Evolutionary conservation across 2,329 filamentous ascomycete genomes (phyloP).

Genomic region (Colletotrichum musae): DNA sequence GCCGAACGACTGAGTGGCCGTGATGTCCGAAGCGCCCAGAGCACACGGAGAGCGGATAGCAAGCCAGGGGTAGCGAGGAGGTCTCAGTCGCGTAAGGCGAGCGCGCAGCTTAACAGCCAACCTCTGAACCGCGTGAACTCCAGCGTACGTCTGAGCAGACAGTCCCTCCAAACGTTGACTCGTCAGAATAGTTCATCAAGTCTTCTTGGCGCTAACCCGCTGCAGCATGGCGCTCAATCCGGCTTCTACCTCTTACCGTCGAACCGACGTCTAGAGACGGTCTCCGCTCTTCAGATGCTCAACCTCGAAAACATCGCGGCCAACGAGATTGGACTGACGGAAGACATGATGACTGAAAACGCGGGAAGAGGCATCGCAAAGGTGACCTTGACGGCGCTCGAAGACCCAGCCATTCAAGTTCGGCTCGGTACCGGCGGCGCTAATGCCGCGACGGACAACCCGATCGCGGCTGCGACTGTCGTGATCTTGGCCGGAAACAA

Average conservation of each 20-base stretch:
- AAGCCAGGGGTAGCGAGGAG: constrained; percentile 64
- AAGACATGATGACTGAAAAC: constrained; percentile 93
- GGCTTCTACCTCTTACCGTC: constrained; percentile 70
- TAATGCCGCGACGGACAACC: constrained; percentile 47
- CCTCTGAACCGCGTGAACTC: constrained; percentile 65
- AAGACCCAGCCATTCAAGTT: constrained; percentile 72
- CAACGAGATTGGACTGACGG: constrained; percentile 86
- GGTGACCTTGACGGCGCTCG: constrained; percentile 79
- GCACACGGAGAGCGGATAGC: constrained; percentile 66
- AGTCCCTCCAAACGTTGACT: constrained; percentile 28
- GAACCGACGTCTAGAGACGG: constrained; percentile 71
- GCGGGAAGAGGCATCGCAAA: constrained; percentile 91
- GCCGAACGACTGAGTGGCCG: constrained; percentile 64
- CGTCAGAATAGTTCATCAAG: constrained; percentile 35
- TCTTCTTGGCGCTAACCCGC: constrained; percentile 47
- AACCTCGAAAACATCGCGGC: constrained; percentile 93
- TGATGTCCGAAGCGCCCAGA: constrained; percentile 66
- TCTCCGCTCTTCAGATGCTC: constrained; percentile 86
- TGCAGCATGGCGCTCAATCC: constrained; percentile 48
- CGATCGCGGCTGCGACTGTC: constrained; percentile 55
- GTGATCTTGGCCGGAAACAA: constrained; percentile 97
- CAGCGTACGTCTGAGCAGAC: constrained; percentile 52
- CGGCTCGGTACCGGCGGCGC: constrained; percentile 59
- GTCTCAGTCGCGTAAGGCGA: constrained; percentile 72
- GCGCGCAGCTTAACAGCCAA: constrained; percentile 56